These are phyloP conservation scores for Lizonia empirigonia DNA, from an alignment of 2,329 filamentous ascomycete genomes.

Conservation along the genomic window DNA sequence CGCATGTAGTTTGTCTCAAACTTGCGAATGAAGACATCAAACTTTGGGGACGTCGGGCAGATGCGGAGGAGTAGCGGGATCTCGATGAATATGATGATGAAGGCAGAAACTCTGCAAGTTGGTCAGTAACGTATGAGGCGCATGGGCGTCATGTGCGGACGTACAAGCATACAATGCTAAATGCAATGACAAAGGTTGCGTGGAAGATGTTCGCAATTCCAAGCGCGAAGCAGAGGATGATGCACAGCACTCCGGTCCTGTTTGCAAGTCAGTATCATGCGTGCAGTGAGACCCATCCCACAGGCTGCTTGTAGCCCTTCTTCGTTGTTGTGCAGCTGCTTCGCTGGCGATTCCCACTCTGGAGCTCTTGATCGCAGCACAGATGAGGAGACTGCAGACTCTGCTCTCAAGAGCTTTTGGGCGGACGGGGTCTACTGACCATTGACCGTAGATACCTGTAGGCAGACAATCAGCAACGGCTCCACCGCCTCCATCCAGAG, in stretches of 20 bases:
- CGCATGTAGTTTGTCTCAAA: slow-evolving; percentile 98
- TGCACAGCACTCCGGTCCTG: slow-evolving; percentile 64
- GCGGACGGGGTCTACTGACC: slow-evolving; percentile 54
- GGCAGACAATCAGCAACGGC: slow-evolving; percentile 40
- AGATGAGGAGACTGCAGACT: background rate
- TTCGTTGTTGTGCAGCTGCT: background rate
- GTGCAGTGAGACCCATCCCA: background rate
- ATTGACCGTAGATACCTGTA: slow-evolving; percentile 71
- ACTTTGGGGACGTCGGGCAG: slow-evolving; percentile 89
- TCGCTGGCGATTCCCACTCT: background rate
- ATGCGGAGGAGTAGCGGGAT: slow-evolving; percentile 95
- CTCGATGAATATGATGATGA: slow-evolving; percentile 63
- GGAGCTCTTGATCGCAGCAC: background rate
- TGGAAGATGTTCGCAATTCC: slow-evolving; percentile 73
- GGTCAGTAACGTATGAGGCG: slow-evolving; percentile 8
- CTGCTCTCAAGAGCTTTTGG: background rate
- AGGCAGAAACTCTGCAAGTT: slow-evolving; percentile 51
- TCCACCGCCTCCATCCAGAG: slow-evolving; percentile 13
- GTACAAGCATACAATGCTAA: slow-evolving; percentile 61
- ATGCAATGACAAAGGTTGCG: slow-evolving; percentile 61
- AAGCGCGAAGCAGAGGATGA: slow-evolving; percentile 69
- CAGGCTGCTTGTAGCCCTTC: background rate
- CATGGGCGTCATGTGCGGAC: slow-evolving; percentile 17
- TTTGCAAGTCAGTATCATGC: slow-evolving; percentile 21
- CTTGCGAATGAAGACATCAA: slow-evolving; percentile 86